Percentiles rank a stretch among this genome's conserved stretches.
Conservation (phyloP, 345 rosid species). For the Theobroma cacao region DNA sequence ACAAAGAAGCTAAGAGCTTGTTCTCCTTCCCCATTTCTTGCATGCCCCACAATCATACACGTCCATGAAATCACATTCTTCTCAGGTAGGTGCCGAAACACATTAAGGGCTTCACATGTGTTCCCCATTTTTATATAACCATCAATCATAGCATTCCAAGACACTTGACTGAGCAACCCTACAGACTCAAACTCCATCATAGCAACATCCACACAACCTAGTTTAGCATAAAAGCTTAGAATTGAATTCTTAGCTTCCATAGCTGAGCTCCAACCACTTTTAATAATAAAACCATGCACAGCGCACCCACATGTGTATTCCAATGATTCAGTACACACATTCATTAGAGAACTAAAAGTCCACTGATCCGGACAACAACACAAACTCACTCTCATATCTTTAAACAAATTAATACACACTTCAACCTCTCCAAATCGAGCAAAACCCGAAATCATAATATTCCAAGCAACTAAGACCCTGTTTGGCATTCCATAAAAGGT, state of each 20-base stretch:
- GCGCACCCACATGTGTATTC: constrained; percentile 39
- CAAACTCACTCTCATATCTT: constrained; percentile 43
- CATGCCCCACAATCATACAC: constrained; percentile 64
- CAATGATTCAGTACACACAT: constrained; percentile 46
- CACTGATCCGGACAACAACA: constrained; percentile 59
- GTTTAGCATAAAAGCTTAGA: constrained; percentile 64
- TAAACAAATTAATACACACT: constrained; percentile 45
- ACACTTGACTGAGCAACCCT: constrained; percentile 44
- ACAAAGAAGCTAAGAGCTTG: constrained; percentile 53
- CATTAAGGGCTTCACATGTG: constrained; percentile 40
- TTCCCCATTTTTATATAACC: constrained; percentile 66
- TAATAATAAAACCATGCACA: constrained; percentile 55
- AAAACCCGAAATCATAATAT: constrained; percentile 64
- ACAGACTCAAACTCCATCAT: constrained; percentile 49
- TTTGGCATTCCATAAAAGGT: constrained; percentile 56
- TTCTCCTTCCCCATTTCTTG: constrained; percentile 56
- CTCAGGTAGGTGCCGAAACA: constrained; percentile 45
- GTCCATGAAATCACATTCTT: constrained; percentile 76
- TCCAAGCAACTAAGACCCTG: constrained; percentile 63
- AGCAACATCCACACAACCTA: constrained; percentile 45
- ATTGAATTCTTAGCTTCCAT: constrained; percentile 61
- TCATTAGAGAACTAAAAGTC: constrained; percentile 71
- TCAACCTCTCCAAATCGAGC: constrained; percentile 49
- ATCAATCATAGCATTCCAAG: constrained; percentile 74
- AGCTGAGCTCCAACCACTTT: constrained; percentile 73